These are phyloP conservation scores for Fagus crenata DNA, from an alignment of 306 rosid genomes.

Conservation along the genomic window DNA sequence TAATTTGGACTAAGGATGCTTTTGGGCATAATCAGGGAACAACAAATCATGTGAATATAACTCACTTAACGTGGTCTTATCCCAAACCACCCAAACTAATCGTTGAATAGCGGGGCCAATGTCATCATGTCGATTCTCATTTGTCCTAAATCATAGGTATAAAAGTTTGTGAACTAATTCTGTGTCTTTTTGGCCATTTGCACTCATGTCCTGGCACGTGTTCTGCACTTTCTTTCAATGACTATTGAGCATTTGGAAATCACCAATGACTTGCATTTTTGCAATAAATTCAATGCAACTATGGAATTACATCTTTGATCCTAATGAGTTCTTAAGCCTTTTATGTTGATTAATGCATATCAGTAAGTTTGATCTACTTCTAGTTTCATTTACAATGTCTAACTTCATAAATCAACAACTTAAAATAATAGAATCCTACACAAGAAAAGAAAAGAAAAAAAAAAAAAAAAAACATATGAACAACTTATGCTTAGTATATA, in stretches of 20 bases:
- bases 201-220: slow-evolving; percentile 19
- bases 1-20: background rate
- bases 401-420: too few species aligned
- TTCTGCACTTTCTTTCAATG: slow-evolving; percentile 7
- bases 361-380: too few species aligned
- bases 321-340: too few species aligned
- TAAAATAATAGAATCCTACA: too few species aligned
- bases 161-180: slow-evolving; percentile 23
- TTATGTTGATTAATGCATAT: too few species aligned
- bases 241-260: background rate
- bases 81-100: slow-evolving; percentile 16
- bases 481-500: too few species aligned
- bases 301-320: too few species aligned
- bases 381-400: too few species aligned
- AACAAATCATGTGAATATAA: background rate
- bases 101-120: slow-evolving; percentile 27
- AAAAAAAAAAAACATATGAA: too few species aligned
- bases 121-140: slow-evolving; percentile 25
- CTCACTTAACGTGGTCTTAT: slow-evolving; percentile 19
- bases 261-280: background rate
- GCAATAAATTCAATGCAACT: background rate
- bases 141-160: slow-evolving; percentile 20
- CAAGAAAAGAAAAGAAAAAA: too few species aligned
- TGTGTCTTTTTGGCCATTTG: slow-evolving; percentile 32
- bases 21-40: background rate